Evolutionary conservation across 305 asterid species (phyloP).

Genomic region (Fraxinus ornus): DNA sequence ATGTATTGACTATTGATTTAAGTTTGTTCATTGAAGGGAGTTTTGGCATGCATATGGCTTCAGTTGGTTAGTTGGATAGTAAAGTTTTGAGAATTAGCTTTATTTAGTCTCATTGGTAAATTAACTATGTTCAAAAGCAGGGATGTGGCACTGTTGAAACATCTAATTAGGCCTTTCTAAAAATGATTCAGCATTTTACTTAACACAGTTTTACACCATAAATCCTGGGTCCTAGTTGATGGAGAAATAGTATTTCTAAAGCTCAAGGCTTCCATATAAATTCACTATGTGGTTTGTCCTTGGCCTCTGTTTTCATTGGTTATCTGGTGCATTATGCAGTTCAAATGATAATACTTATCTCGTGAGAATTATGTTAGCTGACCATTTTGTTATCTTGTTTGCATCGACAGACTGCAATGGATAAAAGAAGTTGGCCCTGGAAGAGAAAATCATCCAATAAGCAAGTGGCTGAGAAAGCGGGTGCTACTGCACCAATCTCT

Average conservation of each 20-base stretch:
- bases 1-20: constrained; percentile 3
- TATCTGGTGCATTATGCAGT: not conserved
- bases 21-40: not conserved
- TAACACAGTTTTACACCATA: not conserved
- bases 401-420: constrained; percentile 55
- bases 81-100: not conserved
- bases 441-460: constrained; percentile 92
- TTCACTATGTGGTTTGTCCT: constrained; percentile 6
- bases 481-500: constrained; percentile 36
- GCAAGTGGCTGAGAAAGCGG: constrained; percentile 50
- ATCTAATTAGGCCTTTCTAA: not conserved
- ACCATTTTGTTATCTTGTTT: constrained; percentile 17
- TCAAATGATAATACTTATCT: not conserved
- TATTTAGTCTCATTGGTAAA: not conserved
- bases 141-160: not conserved
- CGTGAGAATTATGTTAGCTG: not conserved
- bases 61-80: not conserved
- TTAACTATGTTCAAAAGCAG: constrained; percentile 5
- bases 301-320: constrained; percentile 1
- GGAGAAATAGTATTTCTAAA: not conserved
- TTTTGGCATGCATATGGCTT: constrained; percentile 2
- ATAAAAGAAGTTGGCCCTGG: constrained; percentile 97
- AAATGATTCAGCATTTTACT: not conserved
- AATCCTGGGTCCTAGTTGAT: constrained; percentile 1
- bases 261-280: not conserved